Evolutionary conservation across 1,284 basidiomycete species (phyloP).

Genomic region (Sporisorium reilianum): DNA sequence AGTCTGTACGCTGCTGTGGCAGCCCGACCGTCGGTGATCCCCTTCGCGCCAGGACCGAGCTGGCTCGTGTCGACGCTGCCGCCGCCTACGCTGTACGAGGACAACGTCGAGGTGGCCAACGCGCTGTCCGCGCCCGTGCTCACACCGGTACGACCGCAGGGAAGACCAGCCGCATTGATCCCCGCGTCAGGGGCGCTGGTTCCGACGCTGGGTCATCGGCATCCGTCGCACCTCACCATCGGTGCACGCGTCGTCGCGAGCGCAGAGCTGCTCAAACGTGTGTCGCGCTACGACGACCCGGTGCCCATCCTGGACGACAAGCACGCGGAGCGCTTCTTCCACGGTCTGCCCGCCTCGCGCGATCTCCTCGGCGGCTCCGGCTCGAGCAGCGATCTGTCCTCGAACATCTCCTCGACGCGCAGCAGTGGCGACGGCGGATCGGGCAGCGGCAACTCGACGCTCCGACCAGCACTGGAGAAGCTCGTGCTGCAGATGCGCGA

Average conservation of each 20-base stretch:
- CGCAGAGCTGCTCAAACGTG: slow-evolving; percentile 51
- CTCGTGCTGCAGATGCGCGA: slow-evolving; percentile 49
- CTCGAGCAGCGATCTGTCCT: slow-evolving; percentile 51
- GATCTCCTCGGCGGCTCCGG: slow-evolving; percentile 57
- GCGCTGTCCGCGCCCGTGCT: slow-evolving; percentile 58
- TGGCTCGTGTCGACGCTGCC: slow-evolving; percentile 62
- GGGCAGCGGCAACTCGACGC: slow-evolving; percentile 56
- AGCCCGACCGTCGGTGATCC: slow-evolving; percentile 52
- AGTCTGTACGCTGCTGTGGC: slow-evolving; percentile 59
- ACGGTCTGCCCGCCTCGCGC: slow-evolving; percentile 60
- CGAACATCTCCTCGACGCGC: slow-evolving; percentile 53
- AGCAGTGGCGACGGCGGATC: slow-evolving; percentile 53
- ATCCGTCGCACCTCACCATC: slow-evolving; percentile 55
- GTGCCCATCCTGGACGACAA: slow-evolving; percentile 63
- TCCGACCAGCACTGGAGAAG: slow-evolving; percentile 55
- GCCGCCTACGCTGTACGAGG: slow-evolving; percentile 48
- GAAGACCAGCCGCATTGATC: slow-evolving; percentile 55
- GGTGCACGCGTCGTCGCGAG: slow-evolving; percentile 54
- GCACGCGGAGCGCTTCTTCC: slow-evolving; percentile 66
- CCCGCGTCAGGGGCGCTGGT: slow-evolving; percentile 56
- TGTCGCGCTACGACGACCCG: slow-evolving; percentile 60
- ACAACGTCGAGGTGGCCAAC: slow-evolving; percentile 50
- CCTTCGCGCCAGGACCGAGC: slow-evolving; percentile 59
- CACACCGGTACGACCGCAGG: slow-evolving; percentile 61
- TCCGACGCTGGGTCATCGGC: slow-evolving; percentile 57